Conservation (phyloP, 2,329 filamentous ascomycete genomes). For the Arthrinium phaeospermum region DNA sequence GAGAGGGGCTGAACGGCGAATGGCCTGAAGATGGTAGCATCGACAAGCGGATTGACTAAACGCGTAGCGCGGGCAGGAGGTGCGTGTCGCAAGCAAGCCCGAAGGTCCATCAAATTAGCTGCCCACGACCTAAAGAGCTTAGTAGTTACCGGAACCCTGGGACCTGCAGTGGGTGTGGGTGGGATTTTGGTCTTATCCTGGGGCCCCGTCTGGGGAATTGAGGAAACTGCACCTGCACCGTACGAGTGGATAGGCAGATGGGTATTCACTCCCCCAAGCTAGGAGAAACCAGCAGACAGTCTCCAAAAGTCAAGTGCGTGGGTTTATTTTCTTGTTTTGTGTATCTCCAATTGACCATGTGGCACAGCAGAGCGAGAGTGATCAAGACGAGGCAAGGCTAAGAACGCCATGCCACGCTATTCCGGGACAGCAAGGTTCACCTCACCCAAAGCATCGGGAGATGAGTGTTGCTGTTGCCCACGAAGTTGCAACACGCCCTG, state of each 20-base stretch:
- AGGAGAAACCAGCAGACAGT: neutral
- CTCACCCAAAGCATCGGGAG: constrained; percentile 17
- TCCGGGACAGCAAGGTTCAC: neutral
- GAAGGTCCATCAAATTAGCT: neutral
- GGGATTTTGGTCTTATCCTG: constrained; percentile 8
- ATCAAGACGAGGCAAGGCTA: neutral
- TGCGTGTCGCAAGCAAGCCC: neutral
- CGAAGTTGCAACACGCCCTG: neutral
- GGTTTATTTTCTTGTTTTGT: neutral
- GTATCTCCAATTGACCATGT: neutral
- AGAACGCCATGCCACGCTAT: constrained; percentile 13
- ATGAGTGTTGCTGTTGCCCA: neutral
- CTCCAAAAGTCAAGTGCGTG: neutral
- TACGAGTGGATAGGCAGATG: neutral
- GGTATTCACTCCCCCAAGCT: neutral
- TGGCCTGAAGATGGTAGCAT: neutral
- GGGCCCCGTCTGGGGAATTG: constrained; percentile 3
- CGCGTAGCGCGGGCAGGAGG: neutral
- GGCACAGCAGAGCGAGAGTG: neutral
- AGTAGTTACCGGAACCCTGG: constrained; percentile 4
- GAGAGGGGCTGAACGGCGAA: neutral
- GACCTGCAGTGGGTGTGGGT: neutral
- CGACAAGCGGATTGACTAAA: neutral
- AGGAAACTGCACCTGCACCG: neutral
- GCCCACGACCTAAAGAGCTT: neutral